Evolutionary conservation across 176 grass and related monocot species (phyloP), one percentile per base, ranked within the genome.

Genomic region (Eremochloa ophiuroides): DNA sequence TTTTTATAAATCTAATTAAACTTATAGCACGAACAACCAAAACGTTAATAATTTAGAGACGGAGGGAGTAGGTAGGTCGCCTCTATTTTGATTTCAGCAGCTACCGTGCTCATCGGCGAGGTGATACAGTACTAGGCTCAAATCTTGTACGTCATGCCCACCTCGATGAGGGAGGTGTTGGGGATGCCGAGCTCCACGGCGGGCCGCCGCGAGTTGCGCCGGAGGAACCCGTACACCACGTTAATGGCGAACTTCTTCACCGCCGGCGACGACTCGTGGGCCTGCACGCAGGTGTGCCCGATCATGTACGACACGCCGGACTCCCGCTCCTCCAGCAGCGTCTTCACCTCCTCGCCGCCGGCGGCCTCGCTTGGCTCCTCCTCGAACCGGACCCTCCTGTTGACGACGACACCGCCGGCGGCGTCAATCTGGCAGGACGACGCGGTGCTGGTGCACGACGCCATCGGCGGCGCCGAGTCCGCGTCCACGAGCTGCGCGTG

Each of bases 291-390:
- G 4, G 95, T 95, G 76, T 98, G 89, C 5, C 90, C 95, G 51
- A 98, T 89, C 90, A 98, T 90, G 79, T 95, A 95, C 26, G 95
- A 94, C 74, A 95, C 92, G 25, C 95, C 95, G 62, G 77, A 75
- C 75, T 93, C 95, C 75, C 82, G 78, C 86, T 98, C 95, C 56
- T 89, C 75, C 35, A 88, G 60, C 43, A 98, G 87, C 58, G 89
- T 89, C 73, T 74, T 48, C 43, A 93, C 95, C 84, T 94, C 88
- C 11, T 66, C 23, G 18, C 78, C 27, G 60, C 28, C 40, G 72
- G 75, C 35, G 20, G 65, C 10, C 22, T 37, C 55, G 59, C 59
- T 48, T 30, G n/a, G 50, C 79, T 64, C 78, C 79, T 64, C 78
- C 80, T 85, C 74, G 71, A 94, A 91, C 30, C 81, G 73, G 43